A percentile compares a stretch with the other conserved stretches of the same genome.
These are phyloP conservation scores for Cyphellophora attinorum DNA, from an alignment of 2,329 filamentous ascomycete species.

Conservation along the genomic window DNA sequence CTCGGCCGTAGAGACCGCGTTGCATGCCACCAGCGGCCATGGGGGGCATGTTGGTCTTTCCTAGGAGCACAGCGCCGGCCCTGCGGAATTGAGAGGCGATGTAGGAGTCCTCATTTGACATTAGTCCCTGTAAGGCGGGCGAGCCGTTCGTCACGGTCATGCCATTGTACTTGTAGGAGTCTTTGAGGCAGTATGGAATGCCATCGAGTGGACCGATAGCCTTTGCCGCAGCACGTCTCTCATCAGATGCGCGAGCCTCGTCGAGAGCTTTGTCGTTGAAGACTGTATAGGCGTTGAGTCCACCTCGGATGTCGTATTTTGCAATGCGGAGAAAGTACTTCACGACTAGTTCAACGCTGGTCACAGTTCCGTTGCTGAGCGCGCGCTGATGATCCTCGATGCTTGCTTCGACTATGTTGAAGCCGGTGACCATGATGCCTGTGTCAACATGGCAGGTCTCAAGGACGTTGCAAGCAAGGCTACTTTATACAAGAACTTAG, in stretches of 20 bases:
- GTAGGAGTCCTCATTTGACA: slow-evolving; percentile 37
- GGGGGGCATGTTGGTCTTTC: slow-evolving; percentile 65
- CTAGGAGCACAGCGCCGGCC: slow-evolving; percentile 64
- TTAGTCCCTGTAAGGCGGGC: slow-evolving; percentile 41
- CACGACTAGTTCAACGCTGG: slow-evolving; percentile 36
- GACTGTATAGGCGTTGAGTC: slow-evolving; percentile 40
- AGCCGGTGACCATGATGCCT: too few species aligned
- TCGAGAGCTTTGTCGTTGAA: slow-evolving; percentile 38
- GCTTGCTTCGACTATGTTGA: slow-evolving; percentile 36
- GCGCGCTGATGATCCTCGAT: slow-evolving; percentile 36
- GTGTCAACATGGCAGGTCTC: too few species aligned
- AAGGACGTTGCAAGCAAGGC: too few species aligned
- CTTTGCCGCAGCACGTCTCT: slow-evolving; percentile 28
- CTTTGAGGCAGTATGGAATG: slow-evolving; percentile 50
- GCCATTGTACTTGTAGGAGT: slow-evolving; percentile 45
- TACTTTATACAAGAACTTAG: too few species aligned
- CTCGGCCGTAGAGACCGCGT: slow-evolving; percentile 45
- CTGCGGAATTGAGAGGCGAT: slow-evolving; percentile 53
- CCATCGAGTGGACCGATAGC: slow-evolving; percentile 38
- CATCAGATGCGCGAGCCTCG: slow-evolving; percentile 39
- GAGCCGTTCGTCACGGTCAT: slow-evolving; percentile 47
- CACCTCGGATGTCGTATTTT: slow-evolving; percentile 34
- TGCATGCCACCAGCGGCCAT: slow-evolving; percentile 53
- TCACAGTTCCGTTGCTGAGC: slow-evolving; percentile 29
- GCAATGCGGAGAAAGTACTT: slow-evolving; percentile 40